phyloP scores from a whole-genome alignment of 106 monocot species.

The Posidonia australis region DNA sequence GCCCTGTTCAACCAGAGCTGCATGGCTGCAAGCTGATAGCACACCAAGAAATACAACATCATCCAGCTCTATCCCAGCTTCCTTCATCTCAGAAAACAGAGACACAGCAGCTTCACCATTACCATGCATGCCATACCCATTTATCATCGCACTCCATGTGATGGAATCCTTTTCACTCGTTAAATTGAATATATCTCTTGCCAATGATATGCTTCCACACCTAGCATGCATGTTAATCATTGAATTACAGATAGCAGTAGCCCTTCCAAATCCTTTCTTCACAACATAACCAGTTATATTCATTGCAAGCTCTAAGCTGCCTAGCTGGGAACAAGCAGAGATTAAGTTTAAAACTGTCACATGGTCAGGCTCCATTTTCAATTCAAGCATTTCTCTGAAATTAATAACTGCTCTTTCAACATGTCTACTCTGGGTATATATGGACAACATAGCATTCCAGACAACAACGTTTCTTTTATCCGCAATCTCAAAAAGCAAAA shows the following conservation, averaged over 20 bases:
- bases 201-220: constrained; percentile 33
- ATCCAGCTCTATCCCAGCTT: constrained; percentile 29
- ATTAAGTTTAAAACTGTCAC: constrained; percentile 42
- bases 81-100: constrained; percentile 38
- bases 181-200: constrained; percentile 32
- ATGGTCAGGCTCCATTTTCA: constrained; percentile 30
- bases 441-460: constrained; percentile 60
- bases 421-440: constrained; percentile 21
- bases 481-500: constrained; percentile 26
- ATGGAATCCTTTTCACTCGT: constrained; percentile 34
- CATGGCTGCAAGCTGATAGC: constrained; percentile 58
- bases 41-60: constrained; percentile 42
- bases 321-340: constrained; percentile 38
- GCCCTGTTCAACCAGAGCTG: constrained; percentile 44
- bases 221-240: constrained; percentile 44
- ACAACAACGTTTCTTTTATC: constrained; percentile 30
- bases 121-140: constrained; percentile 55
- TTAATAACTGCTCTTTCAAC: constrained; percentile 15
- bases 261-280: constrained; percentile 26
- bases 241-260: constrained; percentile 28
- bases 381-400: constrained; percentile 41
- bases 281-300: constrained; percentile 22
- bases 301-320: constrained; percentile 15
- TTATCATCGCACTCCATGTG: constrained; percentile 65
- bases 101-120: constrained; percentile 33